Conservation (phyloP, 2,329 filamentous ascomycete genomes). For the Colletotrichum cordylinicola region DNA sequence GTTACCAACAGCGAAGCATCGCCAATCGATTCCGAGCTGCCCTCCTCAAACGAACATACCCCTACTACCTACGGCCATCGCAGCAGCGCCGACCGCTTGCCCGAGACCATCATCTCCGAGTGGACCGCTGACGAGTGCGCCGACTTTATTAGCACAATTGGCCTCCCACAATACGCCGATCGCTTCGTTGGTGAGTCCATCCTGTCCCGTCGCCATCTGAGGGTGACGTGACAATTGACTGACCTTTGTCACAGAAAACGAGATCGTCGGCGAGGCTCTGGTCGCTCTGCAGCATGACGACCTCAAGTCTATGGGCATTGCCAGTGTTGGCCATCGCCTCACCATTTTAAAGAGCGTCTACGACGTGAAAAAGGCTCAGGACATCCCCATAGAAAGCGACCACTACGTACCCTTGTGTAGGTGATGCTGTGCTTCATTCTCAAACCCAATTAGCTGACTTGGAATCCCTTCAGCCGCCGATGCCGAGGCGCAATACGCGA, state of each 20-base stretch:
- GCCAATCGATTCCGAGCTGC: slow-evolving; percentile 74
- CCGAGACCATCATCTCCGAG: slow-evolving; percentile 77
- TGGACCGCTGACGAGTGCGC: slow-evolving; percentile 89
- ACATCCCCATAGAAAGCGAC: slow-evolving; percentile 88
- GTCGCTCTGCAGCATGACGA: slow-evolving; percentile 90
- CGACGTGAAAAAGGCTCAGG: slow-evolving; percentile 93
- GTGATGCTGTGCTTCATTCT: slow-evolving; percentile 36
- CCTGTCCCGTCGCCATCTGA: not conserved
- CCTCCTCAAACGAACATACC: slow-evolving; percentile 74
- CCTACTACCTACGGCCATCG: slow-evolving; percentile 79
- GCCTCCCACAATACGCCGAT: slow-evolving; percentile 82
- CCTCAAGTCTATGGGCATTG: slow-evolving; percentile 92
- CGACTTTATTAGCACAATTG: slow-evolving; percentile 83
- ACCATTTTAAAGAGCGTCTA: slow-evolving; percentile 96
- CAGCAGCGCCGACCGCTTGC: slow-evolving; percentile 68
- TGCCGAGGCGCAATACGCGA: slow-evolving; percentile 82
- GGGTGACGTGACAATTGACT: not conserved
- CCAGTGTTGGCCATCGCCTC: slow-evolving; percentile 90
- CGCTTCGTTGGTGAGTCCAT: slow-evolving; percentile 76
- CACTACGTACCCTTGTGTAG: slow-evolving; percentile 93
- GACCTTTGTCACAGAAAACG: slow-evolving; percentile 71
- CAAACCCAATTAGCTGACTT: not conserved
- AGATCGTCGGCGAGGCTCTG: slow-evolving; percentile 90
- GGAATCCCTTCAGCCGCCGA: slow-evolving; percentile 73
- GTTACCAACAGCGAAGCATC: slow-evolving; percentile 73